phyloP scores from a whole-genome alignment of 176 grass and related monocot species.

The Phoenix dactylifera region DNA sequence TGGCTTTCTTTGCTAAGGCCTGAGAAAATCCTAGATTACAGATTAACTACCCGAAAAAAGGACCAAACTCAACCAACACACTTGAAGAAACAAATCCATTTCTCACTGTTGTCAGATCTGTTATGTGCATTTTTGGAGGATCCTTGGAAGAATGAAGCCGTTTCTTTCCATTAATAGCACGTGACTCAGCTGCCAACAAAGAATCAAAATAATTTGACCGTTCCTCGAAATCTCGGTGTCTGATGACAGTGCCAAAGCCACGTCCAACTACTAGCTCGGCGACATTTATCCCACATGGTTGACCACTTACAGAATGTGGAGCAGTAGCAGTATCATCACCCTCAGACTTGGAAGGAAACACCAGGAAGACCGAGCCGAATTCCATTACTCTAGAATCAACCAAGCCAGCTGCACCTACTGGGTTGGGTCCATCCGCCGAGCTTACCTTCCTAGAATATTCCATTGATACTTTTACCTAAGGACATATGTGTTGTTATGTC shows the following conservation, averaged over 20 bases:
- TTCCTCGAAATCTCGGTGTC: conserved; percentile 91
- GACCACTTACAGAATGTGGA: conserved; percentile 17
- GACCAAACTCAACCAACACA: background rate
- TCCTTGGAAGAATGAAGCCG: conserved; percentile 68
- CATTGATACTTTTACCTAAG: conserved; percentile 81
- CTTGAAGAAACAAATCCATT: background rate
- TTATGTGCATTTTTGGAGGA: conserved; percentile 79
- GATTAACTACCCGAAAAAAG: background rate
- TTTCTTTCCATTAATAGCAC: conserved; percentile 87
- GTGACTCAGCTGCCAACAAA: conserved; percentile 76
- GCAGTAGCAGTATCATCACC: conserved; percentile 49
- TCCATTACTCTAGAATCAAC: conserved; percentile 73
- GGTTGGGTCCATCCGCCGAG: conserved; percentile 44
- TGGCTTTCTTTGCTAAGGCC: conserved; percentile 80
- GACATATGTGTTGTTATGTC: background rate
- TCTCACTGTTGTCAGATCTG: conserved; percentile 66
- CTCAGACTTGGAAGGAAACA: conserved; percentile 40
- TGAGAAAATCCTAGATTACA: conserved; percentile 17
- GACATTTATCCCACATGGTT: conserved; percentile 50
- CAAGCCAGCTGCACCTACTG: conserved; percentile 19
- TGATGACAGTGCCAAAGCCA: conserved; percentile 65
- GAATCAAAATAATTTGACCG: conserved; percentile 88
- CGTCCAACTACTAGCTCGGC: conserved; percentile 76
- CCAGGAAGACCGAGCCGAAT: conserved; percentile 87
- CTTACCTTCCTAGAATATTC: conserved; percentile 86